Base-by-base conservation (phyloP, 768 basidiomycete genomes). In the Leucocoprinus sp. region DNA sequence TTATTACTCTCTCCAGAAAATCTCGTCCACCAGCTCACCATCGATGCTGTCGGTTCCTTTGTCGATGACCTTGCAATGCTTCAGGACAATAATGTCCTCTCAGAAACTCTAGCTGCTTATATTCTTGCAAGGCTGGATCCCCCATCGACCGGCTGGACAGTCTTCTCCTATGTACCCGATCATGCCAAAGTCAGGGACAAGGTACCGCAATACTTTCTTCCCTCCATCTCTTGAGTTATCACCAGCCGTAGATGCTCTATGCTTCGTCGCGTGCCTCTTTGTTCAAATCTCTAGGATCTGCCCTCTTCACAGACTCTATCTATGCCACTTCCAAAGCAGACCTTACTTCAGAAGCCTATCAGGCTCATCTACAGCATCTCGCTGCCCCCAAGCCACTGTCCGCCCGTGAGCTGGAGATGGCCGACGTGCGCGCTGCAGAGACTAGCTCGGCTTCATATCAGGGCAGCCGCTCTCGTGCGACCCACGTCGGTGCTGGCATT, bases 311-410 rank as follows among this genome's bases (percentile, higher is more conserved):
- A 2, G 81, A 86, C 58, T 71, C 74, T 28, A 64, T 93, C n/a
- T 89, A 86, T 56, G 89, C 89, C 1, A 89, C 85, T 0, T 72
- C 75, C 43, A 85, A 80, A 58, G 66, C 64, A 9, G 83, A 89
- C 52, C 54, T 85, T 43, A 80, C 78, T 3, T 66, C 79, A 1
- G 74, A 75, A 37, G 79, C 85, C 0, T 93, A 95, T 54, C 72
- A 74, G 17, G 74, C 78, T 24, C 91, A 95, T 57, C 70, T 75
- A 48, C 74, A 69, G 12, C 86, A 91, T 57, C 60, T 76, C 39
- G 67, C 75, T 24, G 86, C 90, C 0, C 86, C 90, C 2, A 74
- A 87, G 50, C 95, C 93, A 1, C 70, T 96, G 54, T 90, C 83
- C 29, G 74, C 77, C 0, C 74, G 83, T 24, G 93, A 97, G 62